phyloP scores from a whole-genome alignment of 257 asterid species.

The Solanum pinnatisectum region DNA sequence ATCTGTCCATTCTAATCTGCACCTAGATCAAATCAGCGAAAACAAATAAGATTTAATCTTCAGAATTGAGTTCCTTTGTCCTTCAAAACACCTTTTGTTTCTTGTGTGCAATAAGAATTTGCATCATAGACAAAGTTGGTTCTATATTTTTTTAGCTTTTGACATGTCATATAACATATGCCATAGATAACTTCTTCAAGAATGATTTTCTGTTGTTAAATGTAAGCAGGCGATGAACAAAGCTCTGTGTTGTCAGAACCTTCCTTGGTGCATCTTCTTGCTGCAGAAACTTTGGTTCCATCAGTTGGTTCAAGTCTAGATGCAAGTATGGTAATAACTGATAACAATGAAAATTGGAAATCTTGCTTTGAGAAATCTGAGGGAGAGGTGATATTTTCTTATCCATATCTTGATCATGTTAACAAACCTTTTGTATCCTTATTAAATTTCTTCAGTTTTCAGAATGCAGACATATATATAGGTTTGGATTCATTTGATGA shows the following conservation, averaged over 20 bases:
- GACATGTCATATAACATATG: neutral
- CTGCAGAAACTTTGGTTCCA: slow-evolving; percentile 6
- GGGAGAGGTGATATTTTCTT: slow-evolving; percentile 37
- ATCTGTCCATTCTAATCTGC: neutral
- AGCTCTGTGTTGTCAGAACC: slow-evolving; percentile 4
- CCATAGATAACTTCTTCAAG: neutral
- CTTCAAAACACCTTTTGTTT: neutral
- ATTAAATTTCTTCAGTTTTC: slow-evolving; percentile 6
- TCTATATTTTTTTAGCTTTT: neutral
- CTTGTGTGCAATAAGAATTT: neutral
- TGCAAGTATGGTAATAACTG: slow-evolving; percentile 18
- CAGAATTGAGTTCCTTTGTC: neutral
- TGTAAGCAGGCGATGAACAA: slow-evolving; percentile 2
- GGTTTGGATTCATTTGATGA: slow-evolving; percentile 38
- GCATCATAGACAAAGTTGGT: neutral
- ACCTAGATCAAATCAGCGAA: neutral
- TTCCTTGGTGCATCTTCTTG: neutral
- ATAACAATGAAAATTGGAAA: slow-evolving; percentile 20
- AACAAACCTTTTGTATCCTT: slow-evolving; percentile 5
- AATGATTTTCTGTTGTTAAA: neutral
- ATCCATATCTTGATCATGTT: neutral
- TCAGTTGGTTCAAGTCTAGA: slow-evolving; percentile 7
- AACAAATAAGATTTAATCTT: neutral
- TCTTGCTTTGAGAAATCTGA: slow-evolving; percentile 24
- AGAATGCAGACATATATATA: slow-evolving; percentile 39